Evolutionary conservation across 768 basidiomycete genomes (phyloP), one percentile per base, ranked within the genome.

Genomic region (Mycena galopus): DNA sequence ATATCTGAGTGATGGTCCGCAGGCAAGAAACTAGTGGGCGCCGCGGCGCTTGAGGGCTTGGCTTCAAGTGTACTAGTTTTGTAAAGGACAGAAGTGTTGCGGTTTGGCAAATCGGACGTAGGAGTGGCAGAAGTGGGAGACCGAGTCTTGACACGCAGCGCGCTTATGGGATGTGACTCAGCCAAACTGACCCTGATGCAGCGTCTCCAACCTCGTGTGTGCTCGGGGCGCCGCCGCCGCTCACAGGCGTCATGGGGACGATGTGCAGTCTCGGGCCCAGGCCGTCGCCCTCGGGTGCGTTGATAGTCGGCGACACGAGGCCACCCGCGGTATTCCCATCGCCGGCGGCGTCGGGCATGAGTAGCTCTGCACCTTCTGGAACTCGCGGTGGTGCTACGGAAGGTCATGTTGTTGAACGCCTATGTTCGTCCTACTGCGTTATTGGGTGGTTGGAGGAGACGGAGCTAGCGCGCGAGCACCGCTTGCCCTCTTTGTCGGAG

Each of bases 211-310:
- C 58, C 85, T 83, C 39, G 84, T 82, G 74, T 88, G 44, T n/a
- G 44, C 16, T 8, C 4, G 44, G 83, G 32, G 83, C 86, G 39
- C 83, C 90, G 25, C 89, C 91, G 53, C 90, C 91, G 71, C 88
- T 89, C 65, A 96, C 86, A 10, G 94, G 94, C 4, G 94, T 96
- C 25, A 94, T 93, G 50, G 94, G 94, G 9, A 95, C 93, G 72
- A 96, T 91, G 77, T 94, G 90, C 71, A 96, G 86, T 62, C 88
- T 88, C 0, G 92, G 93, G 0, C 92, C 90, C 58, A 84, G 81
- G 42, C 87, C 88, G 65, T 87, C 87, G 50, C 88, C 91, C 4
- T 89, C 87, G 86, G 91, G 42, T 78, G 82, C 78, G 56, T 78
- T 85, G 86, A 87, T 82, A 25, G 84, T 82, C 11, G 83, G 82